These are phyloP conservation scores for Sugiyamaella floridensis DNA, from an alignment of 805 yeast species.

Conservation along the genomic window DNA sequence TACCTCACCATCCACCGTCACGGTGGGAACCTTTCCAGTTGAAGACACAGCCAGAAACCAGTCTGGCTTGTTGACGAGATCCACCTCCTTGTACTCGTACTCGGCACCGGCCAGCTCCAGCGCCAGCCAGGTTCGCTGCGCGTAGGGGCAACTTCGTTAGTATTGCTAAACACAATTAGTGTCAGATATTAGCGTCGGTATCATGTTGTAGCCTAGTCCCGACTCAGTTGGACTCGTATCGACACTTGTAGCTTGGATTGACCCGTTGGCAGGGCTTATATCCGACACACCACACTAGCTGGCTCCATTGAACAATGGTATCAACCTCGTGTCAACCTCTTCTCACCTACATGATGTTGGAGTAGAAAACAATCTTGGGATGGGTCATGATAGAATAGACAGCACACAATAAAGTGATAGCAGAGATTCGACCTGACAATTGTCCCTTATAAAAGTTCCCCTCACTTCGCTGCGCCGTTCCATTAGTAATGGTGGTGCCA, in stretches of 20 bases:
- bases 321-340: no score
- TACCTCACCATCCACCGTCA: conserved; percentile 21
- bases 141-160: conserved; percentile 24
- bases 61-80: conserved; percentile 26
- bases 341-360: not conserved
- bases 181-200: not conserved
- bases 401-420: no score
- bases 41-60: conserved; percentile 25
- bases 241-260: no score
- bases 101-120: conserved; percentile 23
- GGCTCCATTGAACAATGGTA: no score
- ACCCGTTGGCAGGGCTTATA: no score
- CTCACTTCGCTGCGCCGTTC: no score
- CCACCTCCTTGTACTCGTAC: conserved; percentile 24
- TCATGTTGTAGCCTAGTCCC: no score
- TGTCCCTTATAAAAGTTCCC: no score
- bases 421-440: no score
- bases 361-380: not conserved
- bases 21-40: conserved; percentile 27
- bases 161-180: not conserved
- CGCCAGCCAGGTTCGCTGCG: conserved; percentile 28
- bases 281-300: no score
- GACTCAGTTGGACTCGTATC: no score
- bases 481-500: no score
- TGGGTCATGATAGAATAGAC: not conserved